phyloP scores from a whole-genome alignment of 257 asterid genomes.

The Solanum piurae region DNA sequence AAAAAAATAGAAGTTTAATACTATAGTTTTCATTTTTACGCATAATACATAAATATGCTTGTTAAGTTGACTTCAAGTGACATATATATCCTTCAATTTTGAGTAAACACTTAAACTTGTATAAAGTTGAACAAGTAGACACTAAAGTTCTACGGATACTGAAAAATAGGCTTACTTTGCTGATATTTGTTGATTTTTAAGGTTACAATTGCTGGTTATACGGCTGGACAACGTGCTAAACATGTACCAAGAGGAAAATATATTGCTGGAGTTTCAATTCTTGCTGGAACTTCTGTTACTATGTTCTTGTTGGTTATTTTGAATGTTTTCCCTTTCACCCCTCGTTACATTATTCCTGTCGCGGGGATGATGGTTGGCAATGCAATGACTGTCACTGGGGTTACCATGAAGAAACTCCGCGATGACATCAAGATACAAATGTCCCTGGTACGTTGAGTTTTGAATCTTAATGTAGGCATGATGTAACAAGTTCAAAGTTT shows the following conservation, averaged over 20 bases:
- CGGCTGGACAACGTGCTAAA: slow-evolving; percentile 91
- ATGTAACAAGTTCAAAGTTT: background rate
- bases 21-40: too few species aligned
- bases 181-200: background rate
- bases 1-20: too few species aligned
- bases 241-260: slow-evolving; percentile 81
- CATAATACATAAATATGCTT: background rate
- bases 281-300: slow-evolving; percentile 62
- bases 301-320: slow-evolving; percentile 46
- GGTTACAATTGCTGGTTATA: slow-evolving; percentile 77
- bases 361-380: slow-evolving; percentile 98
- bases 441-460: slow-evolving; percentile 29
- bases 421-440: slow-evolving; percentile 85
- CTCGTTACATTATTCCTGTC: slow-evolving; percentile 75
- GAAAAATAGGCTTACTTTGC: background rate
- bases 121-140: background rate
- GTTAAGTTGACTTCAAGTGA: background rate
- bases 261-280: slow-evolving; percentile 70
- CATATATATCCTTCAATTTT: too few species aligned
- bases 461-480: background rate
- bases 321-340: slow-evolving; percentile 79
- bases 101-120: too few species aligned
- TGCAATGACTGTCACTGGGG: slow-evolving; percentile 92
- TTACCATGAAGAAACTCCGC: slow-evolving; percentile 80
- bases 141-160: background rate